phyloP scores from a whole-genome alignment of 2,329 filamentous ascomycete genomes.

The Neofusicoccum cordaticola region DNA sequence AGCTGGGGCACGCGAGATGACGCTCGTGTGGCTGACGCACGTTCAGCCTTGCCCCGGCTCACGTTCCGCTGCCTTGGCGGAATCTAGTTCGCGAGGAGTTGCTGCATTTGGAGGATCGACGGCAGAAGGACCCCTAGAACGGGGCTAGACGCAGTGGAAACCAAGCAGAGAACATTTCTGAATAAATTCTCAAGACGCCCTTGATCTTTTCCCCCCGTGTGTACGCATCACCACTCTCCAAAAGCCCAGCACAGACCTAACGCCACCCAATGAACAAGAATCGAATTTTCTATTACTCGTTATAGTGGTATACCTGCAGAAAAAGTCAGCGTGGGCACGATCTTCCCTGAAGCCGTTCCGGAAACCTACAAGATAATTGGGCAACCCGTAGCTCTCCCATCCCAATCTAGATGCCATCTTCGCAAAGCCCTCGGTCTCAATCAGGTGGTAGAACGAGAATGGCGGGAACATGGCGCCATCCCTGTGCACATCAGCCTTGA shows the following conservation, averaged over 20 bases:
- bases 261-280: conserved; percentile 33
- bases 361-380: conserved; percentile 84
- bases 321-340: conserved; percentile 3
- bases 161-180: not conserved
- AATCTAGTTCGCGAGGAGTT: conserved; percentile 3
- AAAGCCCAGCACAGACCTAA: conserved; percentile 19
- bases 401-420: conserved; percentile 92
- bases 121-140: not conserved
- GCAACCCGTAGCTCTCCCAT: conserved; percentile 82
- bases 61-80: not conserved
- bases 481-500: conserved; percentile 94
- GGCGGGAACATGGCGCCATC: conserved; percentile 98
- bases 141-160: not conserved
- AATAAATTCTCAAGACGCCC: not conserved
- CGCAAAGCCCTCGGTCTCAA: conserved; percentile 96
- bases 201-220: not conserved
- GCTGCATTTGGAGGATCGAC: conserved; percentile 6
- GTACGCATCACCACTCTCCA: not conserved
- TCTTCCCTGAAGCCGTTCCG: not conserved
- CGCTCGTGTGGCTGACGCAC: conserved; percentile 6
- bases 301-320: conserved; percentile 79
- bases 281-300: conserved; percentile 57
- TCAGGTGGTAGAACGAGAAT: conserved; percentile 93
- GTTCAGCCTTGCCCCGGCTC: conserved; percentile 8
- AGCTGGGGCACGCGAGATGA: not conserved